phyloP scores from a whole-genome alignment of 2,329 filamentous ascomycete genomes.

The Ascochyta lentis region DNA sequence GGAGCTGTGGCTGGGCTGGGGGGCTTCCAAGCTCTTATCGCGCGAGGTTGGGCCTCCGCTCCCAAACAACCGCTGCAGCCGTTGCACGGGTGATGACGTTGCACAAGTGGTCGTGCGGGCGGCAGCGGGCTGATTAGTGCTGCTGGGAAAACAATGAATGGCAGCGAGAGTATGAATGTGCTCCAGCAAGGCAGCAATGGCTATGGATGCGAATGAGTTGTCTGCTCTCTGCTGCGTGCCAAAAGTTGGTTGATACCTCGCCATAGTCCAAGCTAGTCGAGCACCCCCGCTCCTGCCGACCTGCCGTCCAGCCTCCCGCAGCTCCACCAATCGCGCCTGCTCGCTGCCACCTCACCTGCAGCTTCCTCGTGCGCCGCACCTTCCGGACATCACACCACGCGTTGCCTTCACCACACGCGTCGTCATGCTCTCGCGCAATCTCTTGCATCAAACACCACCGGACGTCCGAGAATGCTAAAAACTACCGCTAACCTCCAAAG shows the following conservation, averaged over 20 bases:
- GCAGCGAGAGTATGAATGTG: too few species aligned
- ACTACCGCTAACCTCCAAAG: not conserved
- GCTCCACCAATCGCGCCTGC: not conserved
- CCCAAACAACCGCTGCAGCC: not conserved
- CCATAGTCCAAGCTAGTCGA: not conserved
- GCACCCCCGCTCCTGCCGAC: conserved; percentile 1
- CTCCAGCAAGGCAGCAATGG: not conserved
- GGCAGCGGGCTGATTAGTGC: not conserved
- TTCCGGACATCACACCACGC: conserved; percentile 1
- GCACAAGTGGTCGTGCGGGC: not conserved
- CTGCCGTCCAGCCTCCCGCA: conserved; percentile 3
- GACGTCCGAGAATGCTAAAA: too few species aligned
- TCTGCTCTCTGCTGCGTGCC: not conserved
- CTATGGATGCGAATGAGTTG: not conserved
- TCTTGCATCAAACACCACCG: too few species aligned
- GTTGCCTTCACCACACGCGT: too few species aligned
- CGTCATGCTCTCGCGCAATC: not conserved
- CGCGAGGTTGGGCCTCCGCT: conserved; percentile 24
- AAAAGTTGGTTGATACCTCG: not conserved
- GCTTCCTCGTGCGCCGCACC: not conserved
- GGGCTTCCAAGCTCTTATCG: conserved; percentile 9
- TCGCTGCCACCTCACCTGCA: not conserved
- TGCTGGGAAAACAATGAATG: too few species aligned
- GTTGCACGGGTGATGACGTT: conserved; percentile 13
- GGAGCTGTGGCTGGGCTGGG: conserved; percentile 23